Evolutionary conservation across 805 yeast species (phyloP).

Genomic region (Saccharomycopsis guyanensis): DNA sequence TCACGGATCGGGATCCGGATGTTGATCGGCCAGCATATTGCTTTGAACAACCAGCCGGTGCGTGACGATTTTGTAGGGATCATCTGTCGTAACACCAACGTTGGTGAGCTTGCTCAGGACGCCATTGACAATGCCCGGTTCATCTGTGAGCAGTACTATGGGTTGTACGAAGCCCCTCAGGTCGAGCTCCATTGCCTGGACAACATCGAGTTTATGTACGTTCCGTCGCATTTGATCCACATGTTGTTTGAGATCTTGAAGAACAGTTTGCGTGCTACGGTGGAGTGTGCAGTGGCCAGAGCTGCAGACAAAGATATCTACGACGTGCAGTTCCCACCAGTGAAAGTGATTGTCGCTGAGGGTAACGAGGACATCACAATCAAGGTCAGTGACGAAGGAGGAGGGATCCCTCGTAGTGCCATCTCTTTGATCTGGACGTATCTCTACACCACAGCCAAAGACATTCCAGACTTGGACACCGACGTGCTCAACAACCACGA

Average conservation of each 20-base stretch:
- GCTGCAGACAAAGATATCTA: slow-evolving; percentile 43
- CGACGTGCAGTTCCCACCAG: slow-evolving; percentile 71
- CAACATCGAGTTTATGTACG: slow-evolving; percentile 78
- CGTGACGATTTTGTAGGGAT: slow-evolving; percentile 76
- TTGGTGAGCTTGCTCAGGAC: slow-evolving; percentile 74
- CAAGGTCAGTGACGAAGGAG: slow-evolving; percentile 89
- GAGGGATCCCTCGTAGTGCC: slow-evolving; percentile 82
- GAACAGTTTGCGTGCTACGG: slow-evolving; percentile 82
- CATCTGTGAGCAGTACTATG: slow-evolving; percentile 88
- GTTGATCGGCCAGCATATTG: slow-evolving; percentile 92
- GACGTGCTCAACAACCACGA: slow-evolving; percentile 36
- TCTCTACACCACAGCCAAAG: slow-evolving; percentile 78
- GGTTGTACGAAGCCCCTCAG: slow-evolving; percentile 77
- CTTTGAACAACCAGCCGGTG: slow-evolving; percentile 62
- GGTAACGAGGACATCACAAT: slow-evolving; percentile 89
- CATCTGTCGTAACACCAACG: slow-evolving; percentile 77
- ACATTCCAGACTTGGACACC: slow-evolving; percentile 56
- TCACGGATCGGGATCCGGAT: slow-evolving; percentile 86
- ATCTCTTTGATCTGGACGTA: slow-evolving; percentile 87
- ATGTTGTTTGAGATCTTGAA: slow-evolving; percentile 86
- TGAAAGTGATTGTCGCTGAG: slow-evolving; percentile 79
- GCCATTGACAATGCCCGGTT: slow-evolving; percentile 87
- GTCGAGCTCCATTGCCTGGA: slow-evolving; percentile 72
- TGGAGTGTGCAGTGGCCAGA: slow-evolving; percentile 63
- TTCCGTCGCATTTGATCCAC: slow-evolving; percentile 87